Evolutionary conservation across 2,329 filamentous ascomycete genomes (phyloP).

Genomic region (Scedosporium minutisporum): DNA sequence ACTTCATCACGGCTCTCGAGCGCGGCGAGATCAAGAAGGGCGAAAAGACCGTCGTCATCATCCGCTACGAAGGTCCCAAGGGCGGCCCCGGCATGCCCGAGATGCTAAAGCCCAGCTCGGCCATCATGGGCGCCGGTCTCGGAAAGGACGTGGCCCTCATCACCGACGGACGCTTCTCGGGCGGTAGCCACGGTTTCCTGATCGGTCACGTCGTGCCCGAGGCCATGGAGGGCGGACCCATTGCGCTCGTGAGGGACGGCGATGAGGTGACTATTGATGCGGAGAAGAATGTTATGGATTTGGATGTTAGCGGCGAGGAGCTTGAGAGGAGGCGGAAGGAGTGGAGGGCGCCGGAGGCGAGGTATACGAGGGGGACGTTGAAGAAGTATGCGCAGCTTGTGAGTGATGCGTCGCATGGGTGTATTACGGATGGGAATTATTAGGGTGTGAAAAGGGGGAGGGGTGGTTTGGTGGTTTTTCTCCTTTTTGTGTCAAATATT

Average conservation of each 20-base stretch:
- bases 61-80: slow-evolving; percentile 89
- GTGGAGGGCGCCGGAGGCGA: slow-evolving; percentile 53
- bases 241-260: slow-evolving; percentile 71
- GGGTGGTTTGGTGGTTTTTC: neutral
- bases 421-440: slow-evolving; percentile 40
- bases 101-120: slow-evolving; percentile 85
- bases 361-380: slow-evolving; percentile 54
- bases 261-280: slow-evolving; percentile 77
- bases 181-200: slow-evolving; percentile 76
- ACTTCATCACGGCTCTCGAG: slow-evolving; percentile 70
- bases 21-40: slow-evolving; percentile 69
- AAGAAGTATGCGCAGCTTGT: slow-evolving; percentile 59
- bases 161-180: slow-evolving; percentile 68
- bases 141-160: slow-evolving; percentile 66
- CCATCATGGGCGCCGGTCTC: slow-evolving; percentile 84
- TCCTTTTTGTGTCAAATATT: neutral
- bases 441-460: neutral
- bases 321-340: slow-evolving; percentile 44
- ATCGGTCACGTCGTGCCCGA: slow-evolving; percentile 85
- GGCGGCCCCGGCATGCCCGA: slow-evolving; percentile 93
- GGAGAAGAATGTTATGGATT: slow-evolving; percentile 58
- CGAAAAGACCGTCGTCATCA: slow-evolving; percentile 82
- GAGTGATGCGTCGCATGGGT: slow-evolving; percentile 49
- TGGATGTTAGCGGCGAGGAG: slow-evolving; percentile 58
- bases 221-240: slow-evolving; percentile 76